Percentiles rank a stretch among this genome's conserved stretches.
phyloP scores from a whole-genome alignment of 2,329 filamentous ascomycete genomes.

The Drechmeria coniospora region DNA sequence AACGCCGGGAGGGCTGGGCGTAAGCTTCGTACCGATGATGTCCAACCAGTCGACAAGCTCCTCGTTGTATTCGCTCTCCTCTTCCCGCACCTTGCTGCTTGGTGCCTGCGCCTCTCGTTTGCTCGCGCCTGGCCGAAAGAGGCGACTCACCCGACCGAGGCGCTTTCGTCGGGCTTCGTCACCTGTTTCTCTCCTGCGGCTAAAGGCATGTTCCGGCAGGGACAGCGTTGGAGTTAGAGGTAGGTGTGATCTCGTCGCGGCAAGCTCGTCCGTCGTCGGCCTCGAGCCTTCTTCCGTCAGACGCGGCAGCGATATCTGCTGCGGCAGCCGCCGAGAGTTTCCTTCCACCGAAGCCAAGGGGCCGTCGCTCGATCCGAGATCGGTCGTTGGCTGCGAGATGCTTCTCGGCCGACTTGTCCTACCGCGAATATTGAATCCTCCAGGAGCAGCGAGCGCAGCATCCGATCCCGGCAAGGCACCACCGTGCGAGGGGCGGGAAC shows the following conservation, averaged over 20 bases:
- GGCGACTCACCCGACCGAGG: conserved; percentile 1
- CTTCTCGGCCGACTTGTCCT: conserved; percentile 16
- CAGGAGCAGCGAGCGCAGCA: neutral
- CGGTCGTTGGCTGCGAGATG: conserved; percentile 16
- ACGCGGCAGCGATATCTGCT: conserved; percentile 20
- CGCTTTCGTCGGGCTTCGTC: neutral
- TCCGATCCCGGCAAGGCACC: neutral
- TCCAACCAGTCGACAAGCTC: conserved; percentile 24
- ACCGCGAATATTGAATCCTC: neutral
- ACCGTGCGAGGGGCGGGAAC: conserved; percentile 2
- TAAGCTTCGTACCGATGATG: conserved; percentile 25
- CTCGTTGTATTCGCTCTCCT: conserved; percentile 21
- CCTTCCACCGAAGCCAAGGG: conserved; percentile 10
- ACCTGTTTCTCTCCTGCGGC: neutral
- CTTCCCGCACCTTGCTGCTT: conserved; percentile 3
- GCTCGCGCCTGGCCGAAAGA: conserved; percentile 1
- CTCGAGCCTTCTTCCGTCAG: conserved; percentile 23
- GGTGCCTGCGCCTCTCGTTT: conserved; percentile 1
- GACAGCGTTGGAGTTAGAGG: conserved; percentile 13
- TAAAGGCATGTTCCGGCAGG: conserved; percentile 7
- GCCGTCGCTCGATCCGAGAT: neutral
- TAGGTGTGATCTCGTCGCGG: conserved; percentile 7
- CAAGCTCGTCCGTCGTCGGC: conserved; percentile 20
- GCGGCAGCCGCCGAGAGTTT: conserved; percentile 15
- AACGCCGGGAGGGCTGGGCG: too few relatives aligned